Evolutionary conservation across 1,139 yeast species (phyloP).

Genomic region (Zygosaccharomyces pseudobailii): DNA sequence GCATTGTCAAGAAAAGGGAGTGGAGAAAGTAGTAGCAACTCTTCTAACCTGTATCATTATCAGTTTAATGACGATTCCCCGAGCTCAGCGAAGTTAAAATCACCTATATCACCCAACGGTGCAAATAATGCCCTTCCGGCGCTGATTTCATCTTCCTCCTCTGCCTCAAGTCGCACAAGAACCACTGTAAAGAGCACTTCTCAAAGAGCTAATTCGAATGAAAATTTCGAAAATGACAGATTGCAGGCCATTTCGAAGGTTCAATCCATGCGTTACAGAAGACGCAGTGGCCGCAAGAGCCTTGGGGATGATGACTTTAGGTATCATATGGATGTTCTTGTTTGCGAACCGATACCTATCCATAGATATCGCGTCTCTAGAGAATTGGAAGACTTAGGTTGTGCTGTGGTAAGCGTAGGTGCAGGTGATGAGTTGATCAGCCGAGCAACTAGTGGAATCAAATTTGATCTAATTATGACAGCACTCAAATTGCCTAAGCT

Average conservation of each 20-base stretch:
- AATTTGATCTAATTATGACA: slow-evolving; percentile 78
- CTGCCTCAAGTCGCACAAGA: slow-evolving; percentile 14
- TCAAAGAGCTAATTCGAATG: slow-evolving; percentile 24
- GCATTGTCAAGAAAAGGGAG: slow-evolving; percentile 21
- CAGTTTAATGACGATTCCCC: slow-evolving; percentile 24
- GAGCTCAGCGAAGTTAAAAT: slow-evolving; percentile 21
- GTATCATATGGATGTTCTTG: slow-evolving; percentile 53
- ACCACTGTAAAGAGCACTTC: slow-evolving; percentile 8
- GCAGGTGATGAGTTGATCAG: slow-evolving; percentile 82
- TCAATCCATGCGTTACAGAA: slow-evolving; percentile 27
- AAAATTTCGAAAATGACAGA: slow-evolving; percentile 27
- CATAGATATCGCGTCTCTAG: slow-evolving; percentile 65
- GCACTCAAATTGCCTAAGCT: slow-evolving; percentile 66
- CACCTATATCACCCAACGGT: slow-evolving; percentile 26
- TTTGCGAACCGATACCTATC: slow-evolving; percentile 86
- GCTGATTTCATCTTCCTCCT: slow-evolving; percentile 30
- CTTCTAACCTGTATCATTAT: slow-evolving; percentile 10
- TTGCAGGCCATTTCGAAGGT: slow-evolving; percentile 31
- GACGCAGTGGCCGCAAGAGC: slow-evolving; percentile 29
- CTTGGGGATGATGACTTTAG: slow-evolving; percentile 22
- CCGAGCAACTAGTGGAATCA: slow-evolving; percentile 76
- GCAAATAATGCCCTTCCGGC: slow-evolving; percentile 12
- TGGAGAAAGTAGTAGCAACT: slow-evolving; percentile 11
- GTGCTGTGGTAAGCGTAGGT: slow-evolving; percentile 72
- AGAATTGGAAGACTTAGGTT: slow-evolving; percentile 65